Conservation (phyloP, 495 filamentous ascomycete species). For the Pseudomonodictys pantanalensis region DNA sequence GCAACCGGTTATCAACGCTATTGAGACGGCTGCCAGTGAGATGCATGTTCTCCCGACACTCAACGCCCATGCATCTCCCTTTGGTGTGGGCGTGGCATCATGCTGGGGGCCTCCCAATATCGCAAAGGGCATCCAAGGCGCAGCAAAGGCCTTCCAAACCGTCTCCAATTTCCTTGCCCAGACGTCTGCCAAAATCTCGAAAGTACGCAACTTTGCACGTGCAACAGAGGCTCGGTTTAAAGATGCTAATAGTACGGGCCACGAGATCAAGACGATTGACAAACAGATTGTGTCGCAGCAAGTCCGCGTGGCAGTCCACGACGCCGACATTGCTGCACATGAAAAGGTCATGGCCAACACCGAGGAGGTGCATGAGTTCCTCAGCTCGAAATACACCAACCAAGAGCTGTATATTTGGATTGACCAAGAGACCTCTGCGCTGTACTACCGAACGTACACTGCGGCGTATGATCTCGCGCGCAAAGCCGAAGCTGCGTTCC, state of each 20-base stretch:
- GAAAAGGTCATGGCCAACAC: not conserved
- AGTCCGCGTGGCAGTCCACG: conserved; percentile 12
- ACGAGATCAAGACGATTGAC: conserved; percentile 39
- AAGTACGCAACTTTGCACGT: too few relatives aligned
- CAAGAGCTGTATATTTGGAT: conserved; percentile 17
- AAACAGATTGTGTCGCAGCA: conserved; percentile 34
- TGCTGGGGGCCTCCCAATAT: not conserved
- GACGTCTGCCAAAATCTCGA: too few relatives aligned
- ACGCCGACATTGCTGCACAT: conserved; percentile 24
- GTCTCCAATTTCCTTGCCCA: too few relatives aligned
- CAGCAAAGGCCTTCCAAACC: too few relatives aligned
- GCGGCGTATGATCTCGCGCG: conserved; percentile 1
- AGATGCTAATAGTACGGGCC: conserved; percentile 37
- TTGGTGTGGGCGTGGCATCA: not conserved
- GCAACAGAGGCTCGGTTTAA: too few relatives aligned
- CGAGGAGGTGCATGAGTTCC: not conserved
- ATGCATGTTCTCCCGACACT: not conserved
- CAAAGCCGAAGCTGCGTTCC: not conserved
- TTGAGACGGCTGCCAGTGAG: not conserved
- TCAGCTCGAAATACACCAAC: conserved; percentile 5
- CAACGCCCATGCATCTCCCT: not conserved
- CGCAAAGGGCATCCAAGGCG: not conserved
- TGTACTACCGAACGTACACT: not conserved
- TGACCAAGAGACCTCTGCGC: not conserved
- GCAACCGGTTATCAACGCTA: not conserved